Evolutionary conservation across 768 basidiomycete genomes (phyloP).

Genomic region (Hirschioporus abietinus): DNA sequence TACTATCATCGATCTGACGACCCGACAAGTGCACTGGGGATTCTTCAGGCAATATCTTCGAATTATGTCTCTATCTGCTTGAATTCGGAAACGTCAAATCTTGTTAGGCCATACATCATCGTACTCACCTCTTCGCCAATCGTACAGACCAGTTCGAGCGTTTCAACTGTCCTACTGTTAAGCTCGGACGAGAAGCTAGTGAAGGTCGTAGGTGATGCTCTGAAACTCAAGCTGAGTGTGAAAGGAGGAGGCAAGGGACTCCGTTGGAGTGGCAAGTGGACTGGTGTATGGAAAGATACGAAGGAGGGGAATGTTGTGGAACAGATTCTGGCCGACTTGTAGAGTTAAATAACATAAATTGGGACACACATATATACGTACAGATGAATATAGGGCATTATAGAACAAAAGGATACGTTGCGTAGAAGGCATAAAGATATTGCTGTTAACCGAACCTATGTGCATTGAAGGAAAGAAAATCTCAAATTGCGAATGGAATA

Average conservation of each 20-base stretch:
- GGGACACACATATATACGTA: not conserved
- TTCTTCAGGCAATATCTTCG: slow-evolving; percentile 53
- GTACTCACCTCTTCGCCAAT: slow-evolving; percentile 61
- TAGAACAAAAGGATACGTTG: not conserved
- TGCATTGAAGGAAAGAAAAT: not conserved
- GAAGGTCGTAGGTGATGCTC: slow-evolving; percentile 49
- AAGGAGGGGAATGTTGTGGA: slow-evolving; percentile 38
- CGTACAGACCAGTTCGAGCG: slow-evolving; percentile 42
- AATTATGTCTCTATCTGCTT: slow-evolving; percentile 29
- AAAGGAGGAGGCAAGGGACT: slow-evolving; percentile 78
- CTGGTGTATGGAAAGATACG: slow-evolving; percentile 54
- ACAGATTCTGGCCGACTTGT: slow-evolving; percentile 28
- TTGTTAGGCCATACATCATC: slow-evolving; percentile 32
- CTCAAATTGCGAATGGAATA: not conserved
- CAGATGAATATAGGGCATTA: not conserved
- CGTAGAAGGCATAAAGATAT: not conserved
- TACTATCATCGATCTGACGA: slow-evolving; percentile 59
- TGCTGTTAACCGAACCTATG: not conserved
- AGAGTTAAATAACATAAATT: not conserved
- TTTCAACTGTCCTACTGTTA: slow-evolving; percentile 53
- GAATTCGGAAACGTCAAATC: slow-evolving; percentile 15
- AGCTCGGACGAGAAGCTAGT: slow-evolving; percentile 58
- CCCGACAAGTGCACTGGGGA: slow-evolving; percentile 48
- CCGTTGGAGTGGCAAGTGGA: slow-evolving; percentile 72
- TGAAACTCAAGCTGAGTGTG: slow-evolving; percentile 52